Evolutionary conservation across 2,329 filamentous ascomycete genomes (phyloP).

Genomic region (Fusarium irregulare): DNA sequence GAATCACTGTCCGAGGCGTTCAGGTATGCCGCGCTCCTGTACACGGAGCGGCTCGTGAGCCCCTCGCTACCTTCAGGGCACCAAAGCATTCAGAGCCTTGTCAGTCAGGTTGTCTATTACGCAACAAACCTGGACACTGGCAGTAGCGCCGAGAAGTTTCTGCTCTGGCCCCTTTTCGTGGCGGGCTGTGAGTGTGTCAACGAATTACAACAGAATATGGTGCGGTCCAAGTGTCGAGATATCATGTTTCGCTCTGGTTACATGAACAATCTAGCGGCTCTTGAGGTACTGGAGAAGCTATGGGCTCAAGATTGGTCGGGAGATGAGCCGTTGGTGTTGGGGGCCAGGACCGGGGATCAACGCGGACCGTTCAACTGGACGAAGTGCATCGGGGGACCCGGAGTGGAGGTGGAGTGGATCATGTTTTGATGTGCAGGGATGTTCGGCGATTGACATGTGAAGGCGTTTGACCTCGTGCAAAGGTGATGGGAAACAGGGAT

Average conservation of each 20-base stretch:
- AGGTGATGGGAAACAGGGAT: conserved; percentile 27
- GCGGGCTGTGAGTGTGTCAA: conserved; percentile 90
- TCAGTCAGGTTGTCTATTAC: conserved; percentile 84
- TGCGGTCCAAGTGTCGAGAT: conserved; percentile 83
- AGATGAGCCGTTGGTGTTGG: conserved; percentile 51
- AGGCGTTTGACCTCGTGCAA: conserved; percentile 16
- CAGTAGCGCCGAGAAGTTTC: conserved; percentile 82
- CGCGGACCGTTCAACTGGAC: conserved; percentile 69
- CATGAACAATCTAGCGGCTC: conserved; percentile 88
- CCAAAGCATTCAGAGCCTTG: conserved; percentile 83
- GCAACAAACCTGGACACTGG: conserved; percentile 81
- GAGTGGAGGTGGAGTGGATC: conserved; percentile 72
- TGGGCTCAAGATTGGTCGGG: conserved; percentile 72
- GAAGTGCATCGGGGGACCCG: conserved; percentile 66
- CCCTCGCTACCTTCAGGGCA: conserved; percentile 78
- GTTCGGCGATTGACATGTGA: conserved; percentile 35
- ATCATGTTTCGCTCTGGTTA: conserved; percentile 92
- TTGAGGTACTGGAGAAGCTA: conserved; percentile 86
- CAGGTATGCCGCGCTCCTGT: conserved; percentile 87
- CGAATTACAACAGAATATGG: conserved; percentile 79
- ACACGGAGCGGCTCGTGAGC: conserved; percentile 86
- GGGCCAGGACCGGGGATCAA: conserved; percentile 51
- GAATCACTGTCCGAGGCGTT: conserved; percentile 89
- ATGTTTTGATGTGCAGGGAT: conserved; percentile 63
- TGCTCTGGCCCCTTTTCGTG: conserved; percentile 94